phyloP scores from a whole-genome alignment of 306 rosid genomes.

The Sindora glabra region DNA sequence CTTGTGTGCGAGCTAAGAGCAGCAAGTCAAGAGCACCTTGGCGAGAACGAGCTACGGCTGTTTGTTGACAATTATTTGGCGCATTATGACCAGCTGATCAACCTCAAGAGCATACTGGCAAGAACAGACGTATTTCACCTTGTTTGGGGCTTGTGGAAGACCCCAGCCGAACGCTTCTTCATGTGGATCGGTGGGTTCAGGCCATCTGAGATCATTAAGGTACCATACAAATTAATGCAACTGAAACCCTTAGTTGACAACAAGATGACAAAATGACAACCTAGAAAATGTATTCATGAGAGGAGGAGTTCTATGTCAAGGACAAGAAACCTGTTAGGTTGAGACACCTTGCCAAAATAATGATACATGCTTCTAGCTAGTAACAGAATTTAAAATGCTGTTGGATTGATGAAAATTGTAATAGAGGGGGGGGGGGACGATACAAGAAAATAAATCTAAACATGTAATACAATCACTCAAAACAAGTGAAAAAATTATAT shows the following conservation, averaged over 20 bases:
- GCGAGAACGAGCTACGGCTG: slow-evolving; percentile 65
- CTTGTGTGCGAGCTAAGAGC: slow-evolving; percentile 75
- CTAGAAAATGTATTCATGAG: background rate
- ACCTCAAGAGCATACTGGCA: slow-evolving; percentile 66
- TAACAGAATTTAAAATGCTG: too few species aligned
- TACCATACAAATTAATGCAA: slow-evolving; percentile 9
- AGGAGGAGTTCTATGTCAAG: too few species aligned
- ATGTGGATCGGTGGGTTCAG: slow-evolving; percentile 94
- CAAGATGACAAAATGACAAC: slow-evolving; percentile 4
- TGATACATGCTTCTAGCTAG: too few species aligned
- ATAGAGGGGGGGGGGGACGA: too few species aligned
- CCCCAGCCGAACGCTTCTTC: slow-evolving; percentile 91
- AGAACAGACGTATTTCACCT: slow-evolving; percentile 76
- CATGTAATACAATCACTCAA: too few species aligned
- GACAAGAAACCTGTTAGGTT: too few species aligned
- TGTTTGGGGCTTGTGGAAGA: slow-evolving; percentile 87
- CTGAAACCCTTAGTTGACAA: slow-evolving; percentile 12
- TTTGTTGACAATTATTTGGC: slow-evolving; percentile 65
- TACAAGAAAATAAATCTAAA: too few species aligned
- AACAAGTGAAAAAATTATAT: too few species aligned
- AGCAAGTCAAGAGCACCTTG: slow-evolving; percentile 74
- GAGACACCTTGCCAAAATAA: too few species aligned
- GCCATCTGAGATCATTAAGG: slow-evolving; percentile 95
- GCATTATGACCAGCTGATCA: slow-evolving; percentile 59
- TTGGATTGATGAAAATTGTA: too few species aligned